phyloP scores from a whole-genome alignment of 2,329 filamentous ascomycete species.

The Fusarium acutatum region DNA sequence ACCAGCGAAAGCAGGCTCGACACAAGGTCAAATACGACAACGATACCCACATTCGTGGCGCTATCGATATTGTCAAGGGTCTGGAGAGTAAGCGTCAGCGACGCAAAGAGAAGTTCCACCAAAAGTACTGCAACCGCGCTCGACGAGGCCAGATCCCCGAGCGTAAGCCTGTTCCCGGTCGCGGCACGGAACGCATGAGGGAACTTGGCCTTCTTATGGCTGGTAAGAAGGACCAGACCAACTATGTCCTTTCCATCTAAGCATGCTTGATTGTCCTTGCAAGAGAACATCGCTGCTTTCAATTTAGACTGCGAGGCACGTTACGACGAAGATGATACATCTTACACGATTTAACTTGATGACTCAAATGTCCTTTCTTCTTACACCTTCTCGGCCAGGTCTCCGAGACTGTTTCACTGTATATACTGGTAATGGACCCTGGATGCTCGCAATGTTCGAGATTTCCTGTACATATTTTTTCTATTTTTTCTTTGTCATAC shows the following conservation, averaged over 20 bases:
- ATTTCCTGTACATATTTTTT: conserved; percentile 36
- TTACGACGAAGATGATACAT: conserved; percentile 24
- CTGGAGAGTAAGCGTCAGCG: conserved; percentile 93
- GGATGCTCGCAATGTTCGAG: conserved; percentile 5
- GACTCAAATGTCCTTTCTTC: conserved; percentile 26
- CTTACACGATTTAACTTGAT: conserved; percentile 32
- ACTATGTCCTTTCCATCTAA: conserved; percentile 80
- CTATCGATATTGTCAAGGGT: conserved; percentile 97
- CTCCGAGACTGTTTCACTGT: conserved; percentile 25
- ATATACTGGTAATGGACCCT: conserved; percentile 30
- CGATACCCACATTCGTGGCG: conserved; percentile 81
- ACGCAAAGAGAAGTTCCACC: conserved; percentile 89
- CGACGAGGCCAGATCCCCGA: conserved; percentile 71
- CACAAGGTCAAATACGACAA: conserved; percentile 46
- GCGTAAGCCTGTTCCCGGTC: conserved; percentile 78
- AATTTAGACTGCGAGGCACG: conserved; percentile 26
- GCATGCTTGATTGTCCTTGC: conserved; percentile 11
- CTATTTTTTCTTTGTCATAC: conserved; percentile 23
- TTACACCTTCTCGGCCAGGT: conserved; percentile 19
- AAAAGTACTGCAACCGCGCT: conserved; percentile 87
- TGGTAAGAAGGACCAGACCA: conserved; percentile 77
- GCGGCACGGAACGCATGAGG: conserved; percentile 89
- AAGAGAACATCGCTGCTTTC: conserved; percentile 2
- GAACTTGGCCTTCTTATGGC: conserved; percentile 86
- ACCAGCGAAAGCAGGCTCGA: conserved; percentile 57